These are phyloP conservation scores for Blastobotrys indianensis DNA, from an alignment of 1,139 yeast genomes.

Conservation along the genomic window DNA sequence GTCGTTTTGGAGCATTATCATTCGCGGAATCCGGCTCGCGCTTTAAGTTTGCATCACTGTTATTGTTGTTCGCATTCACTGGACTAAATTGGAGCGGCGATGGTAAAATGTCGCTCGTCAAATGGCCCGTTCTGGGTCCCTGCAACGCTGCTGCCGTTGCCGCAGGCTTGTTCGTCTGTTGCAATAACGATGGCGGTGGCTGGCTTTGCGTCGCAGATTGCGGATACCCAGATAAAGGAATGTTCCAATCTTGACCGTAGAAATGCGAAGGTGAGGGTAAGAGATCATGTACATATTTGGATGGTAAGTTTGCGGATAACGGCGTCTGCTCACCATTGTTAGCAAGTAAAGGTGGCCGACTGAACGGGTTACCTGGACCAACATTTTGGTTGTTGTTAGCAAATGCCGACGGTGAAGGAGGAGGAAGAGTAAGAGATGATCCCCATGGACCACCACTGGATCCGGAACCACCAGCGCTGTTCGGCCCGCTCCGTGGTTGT, in stretches of 20 bases:
- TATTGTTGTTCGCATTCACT: slow-evolving; percentile 1
- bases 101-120: slow-evolving; percentile 27
- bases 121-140: slow-evolving; percentile 2
- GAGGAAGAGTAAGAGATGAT: slow-evolving; percentile 14
- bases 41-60: background rate
- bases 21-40: background rate
- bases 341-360: slow-evolving; percentile 28
- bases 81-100: slow-evolving; percentile 30
- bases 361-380: slow-evolving; percentile 34
- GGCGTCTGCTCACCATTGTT: slow-evolving; percentile 44
- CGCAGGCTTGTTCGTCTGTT: background rate
- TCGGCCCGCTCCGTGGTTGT: slow-evolving; percentile 7
- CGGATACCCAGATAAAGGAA: slow-evolving; percentile 39
- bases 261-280: slow-evolving; percentile 40
- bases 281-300: slow-evolving; percentile 36
- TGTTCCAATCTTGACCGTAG: slow-evolving; percentile 35
- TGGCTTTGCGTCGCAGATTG: slow-evolving; percentile 10
- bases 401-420: slow-evolving; percentile 23
- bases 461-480: slow-evolving; percentile 17
- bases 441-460: slow-evolving; percentile 13
- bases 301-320: slow-evolving; percentile 37
- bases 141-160: slow-evolving; percentile 1
- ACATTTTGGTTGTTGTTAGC: slow-evolving; percentile 15
- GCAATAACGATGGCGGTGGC: slow-evolving; percentile 4
- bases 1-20: background rate